phyloP scores from a whole-genome alignment of 345 rosid species.

The Brassica incana region DNA sequence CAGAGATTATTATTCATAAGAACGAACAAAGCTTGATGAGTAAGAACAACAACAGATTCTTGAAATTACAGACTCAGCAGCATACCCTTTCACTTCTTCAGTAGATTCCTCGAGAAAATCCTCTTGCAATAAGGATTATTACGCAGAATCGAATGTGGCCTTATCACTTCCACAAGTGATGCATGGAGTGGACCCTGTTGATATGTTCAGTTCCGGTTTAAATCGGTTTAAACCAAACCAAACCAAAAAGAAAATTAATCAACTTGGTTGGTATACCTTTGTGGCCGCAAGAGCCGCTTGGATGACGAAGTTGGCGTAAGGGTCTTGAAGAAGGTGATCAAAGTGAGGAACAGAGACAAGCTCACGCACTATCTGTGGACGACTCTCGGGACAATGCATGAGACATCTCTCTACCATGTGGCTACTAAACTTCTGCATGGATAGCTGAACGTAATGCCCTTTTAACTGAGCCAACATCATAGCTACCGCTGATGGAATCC shows the following conservation, averaged over 20 bases:
- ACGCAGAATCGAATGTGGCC: constrained; percentile 41
- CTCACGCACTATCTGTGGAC: constrained; percentile 49
- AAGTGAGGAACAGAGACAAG: constrained; percentile 48
- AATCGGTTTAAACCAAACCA: background rate
- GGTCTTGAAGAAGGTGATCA: constrained; percentile 60
- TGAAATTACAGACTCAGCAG: constrained; percentile 33
- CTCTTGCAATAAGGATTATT: constrained; percentile 43
- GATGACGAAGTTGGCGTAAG: constrained; percentile 55
- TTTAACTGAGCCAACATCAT: constrained; percentile 51
- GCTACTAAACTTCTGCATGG: constrained; percentile 58
- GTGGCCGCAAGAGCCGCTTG: constrained; percentile 52
- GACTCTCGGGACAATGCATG: constrained; percentile 40
- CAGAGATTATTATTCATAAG: constrained; percentile 30
- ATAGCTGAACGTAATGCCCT: constrained; percentile 58
- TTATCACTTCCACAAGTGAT: constrained; percentile 37
- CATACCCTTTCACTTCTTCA: constrained; percentile 35
- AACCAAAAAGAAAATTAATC: background rate
- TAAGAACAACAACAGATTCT: constrained; percentile 38
- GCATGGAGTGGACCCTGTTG: constrained; percentile 42
- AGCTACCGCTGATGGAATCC: constrained; percentile 44
- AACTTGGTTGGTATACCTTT: constrained; percentile 32
- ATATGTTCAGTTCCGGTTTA: background rate
- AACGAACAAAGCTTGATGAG: constrained; percentile 5
- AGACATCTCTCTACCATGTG: constrained; percentile 60
- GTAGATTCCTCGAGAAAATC: constrained; percentile 36